Percentiles rank a stretch among this genome's conserved stretches.
Evolutionary conservation across 1,284 basidiomycete species (phyloP).

Genomic region (Afroboletus lepidellus): DNA sequence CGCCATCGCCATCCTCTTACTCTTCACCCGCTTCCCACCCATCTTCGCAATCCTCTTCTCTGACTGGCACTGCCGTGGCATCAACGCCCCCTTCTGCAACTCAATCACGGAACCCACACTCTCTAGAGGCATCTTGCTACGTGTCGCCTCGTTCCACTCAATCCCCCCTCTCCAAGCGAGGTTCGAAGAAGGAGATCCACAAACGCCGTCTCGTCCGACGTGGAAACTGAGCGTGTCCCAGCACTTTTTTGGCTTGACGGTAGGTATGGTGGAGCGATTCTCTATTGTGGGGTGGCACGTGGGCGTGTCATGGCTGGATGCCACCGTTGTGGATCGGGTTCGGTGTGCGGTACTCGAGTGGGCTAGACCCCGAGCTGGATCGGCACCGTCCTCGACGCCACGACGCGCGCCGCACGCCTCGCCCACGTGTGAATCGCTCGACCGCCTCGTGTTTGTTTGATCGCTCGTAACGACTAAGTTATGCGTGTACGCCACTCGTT

Average conservation of each 20-base stretch:
- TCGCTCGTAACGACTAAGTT: constrained; percentile 15
- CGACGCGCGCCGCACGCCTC: neutral
- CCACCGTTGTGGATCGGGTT: constrained; percentile 1
- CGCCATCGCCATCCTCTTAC: neutral
- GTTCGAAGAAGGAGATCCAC: constrained; percentile 16
- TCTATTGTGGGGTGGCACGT: neutral
- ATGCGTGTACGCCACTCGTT: constrained; percentile 10
- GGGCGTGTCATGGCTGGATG: constrained; percentile 15
- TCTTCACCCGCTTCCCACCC: constrained; percentile 6
- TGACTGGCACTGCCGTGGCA: neutral
- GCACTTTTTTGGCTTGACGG: neutral
- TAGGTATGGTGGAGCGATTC: neutral
- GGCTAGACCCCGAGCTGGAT: constrained; percentile 7
- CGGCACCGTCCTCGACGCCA: neutral
- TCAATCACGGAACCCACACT: neutral
- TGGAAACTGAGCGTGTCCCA: constrained; percentile 5
- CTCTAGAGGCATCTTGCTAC: constrained; percentile 18
- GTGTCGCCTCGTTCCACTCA: constrained; percentile 16
- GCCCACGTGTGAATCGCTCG: neutral
- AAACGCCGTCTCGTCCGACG: constrained; percentile 30
- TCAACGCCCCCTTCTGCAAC: constrained; percentile 6
- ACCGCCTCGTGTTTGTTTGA: neutral
- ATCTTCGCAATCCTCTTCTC: constrained; percentile 7
- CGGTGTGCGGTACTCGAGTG: neutral
- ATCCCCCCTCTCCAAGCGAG: constrained; percentile 20